Percentiles rank a stretch among this genome's conserved stretches.
Conservation (phyloP, 441 rosid genomes). For the Corymbia citriodora region DNA sequence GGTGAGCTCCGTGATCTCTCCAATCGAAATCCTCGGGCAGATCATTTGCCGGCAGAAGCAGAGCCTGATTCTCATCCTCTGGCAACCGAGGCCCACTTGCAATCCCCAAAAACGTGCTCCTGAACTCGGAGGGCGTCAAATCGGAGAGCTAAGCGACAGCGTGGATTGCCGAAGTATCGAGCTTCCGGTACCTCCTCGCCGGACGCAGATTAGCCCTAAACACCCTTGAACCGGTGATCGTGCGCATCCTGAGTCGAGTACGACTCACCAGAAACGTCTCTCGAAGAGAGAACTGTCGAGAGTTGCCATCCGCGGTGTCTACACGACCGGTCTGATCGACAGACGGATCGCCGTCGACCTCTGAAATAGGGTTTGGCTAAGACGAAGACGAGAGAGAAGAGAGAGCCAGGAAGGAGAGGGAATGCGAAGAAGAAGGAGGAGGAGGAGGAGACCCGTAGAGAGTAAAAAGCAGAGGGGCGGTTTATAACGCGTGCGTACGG, state of each 20-base stretch:
- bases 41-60: slow-evolving; percentile 2
- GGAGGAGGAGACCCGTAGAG: too few species aligned
- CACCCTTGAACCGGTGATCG: not conserved
- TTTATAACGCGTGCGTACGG: not conserved
- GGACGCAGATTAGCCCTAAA: slow-evolving; percentile 14
- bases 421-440: not conserved
- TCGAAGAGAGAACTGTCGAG: not conserved
- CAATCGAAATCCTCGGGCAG: slow-evolving; percentile 1
- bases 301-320: not conserved
- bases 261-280: not conserved
- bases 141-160: not conserved
- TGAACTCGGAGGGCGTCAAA: not conserved
- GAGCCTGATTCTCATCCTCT: slow-evolving; percentile 3
- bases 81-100: not conserved
- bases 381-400: slow-evolving; percentile 12
- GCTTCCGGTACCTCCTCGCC: slow-evolving; percentile 60
- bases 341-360: not conserved
- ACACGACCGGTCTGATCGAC: not conserved
- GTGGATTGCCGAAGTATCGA: not conserved
- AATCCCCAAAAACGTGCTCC: not conserved
- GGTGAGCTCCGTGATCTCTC: not conserved
- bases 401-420: not conserved
- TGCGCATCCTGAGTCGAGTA: slow-evolving; percentile 32
- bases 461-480: too few species aligned
- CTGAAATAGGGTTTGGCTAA: not conserved